Base-by-base conservation (phyloP, 2,329 filamentous ascomycete genomes). In the Penicillium polonicum region DNA sequence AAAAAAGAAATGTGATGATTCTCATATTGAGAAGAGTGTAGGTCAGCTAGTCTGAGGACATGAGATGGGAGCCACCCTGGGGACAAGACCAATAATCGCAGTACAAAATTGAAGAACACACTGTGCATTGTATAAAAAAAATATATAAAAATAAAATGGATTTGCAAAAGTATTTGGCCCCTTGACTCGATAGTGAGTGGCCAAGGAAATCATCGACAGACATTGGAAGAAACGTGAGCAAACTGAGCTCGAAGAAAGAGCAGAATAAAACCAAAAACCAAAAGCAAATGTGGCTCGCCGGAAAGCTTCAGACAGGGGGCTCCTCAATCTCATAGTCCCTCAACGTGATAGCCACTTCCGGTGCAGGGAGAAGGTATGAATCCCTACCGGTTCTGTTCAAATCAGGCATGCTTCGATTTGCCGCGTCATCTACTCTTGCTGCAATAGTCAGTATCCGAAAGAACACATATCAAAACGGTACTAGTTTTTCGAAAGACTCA, bases 281-380 rank as follows among this genome's bases (percentile, higher is more conserved):
- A 48, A 36, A 48, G 48, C n/a, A 48, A 45, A 50, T 19, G 55
- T 19, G 23, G 33, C 19, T 42, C 31, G 48, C 48, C 15, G 17
- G 23, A 44, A 31, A 45, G 8, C 2, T n/a, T 44, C 36, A 65
- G 58, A 62, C 46, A 58, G 64, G 44, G 36, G 70, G 66, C 64
- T 77, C 75, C 62, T 77, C 75, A 58, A 77, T 64, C 65, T 76
- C 71, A 60, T 76, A 75, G 36, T 72, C 65, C 50, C 51, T 69
- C 66, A 75, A 61, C 15, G 68, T 71, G 53, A 70, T 58, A 57
- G 66, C 61, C 50, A 60, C 60, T 48, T 68, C 65, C 48, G 67
- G 63, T 35, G 67, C 58, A 59, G 72, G 70, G 57, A 76, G 68
- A 58, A 74, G 63, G 55, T 68, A 63, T 52, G 65, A 63, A 52